Base-by-base conservation (phyloP, 331 rosid genomes). In the Rhamnella rubrinervis region DNA sequence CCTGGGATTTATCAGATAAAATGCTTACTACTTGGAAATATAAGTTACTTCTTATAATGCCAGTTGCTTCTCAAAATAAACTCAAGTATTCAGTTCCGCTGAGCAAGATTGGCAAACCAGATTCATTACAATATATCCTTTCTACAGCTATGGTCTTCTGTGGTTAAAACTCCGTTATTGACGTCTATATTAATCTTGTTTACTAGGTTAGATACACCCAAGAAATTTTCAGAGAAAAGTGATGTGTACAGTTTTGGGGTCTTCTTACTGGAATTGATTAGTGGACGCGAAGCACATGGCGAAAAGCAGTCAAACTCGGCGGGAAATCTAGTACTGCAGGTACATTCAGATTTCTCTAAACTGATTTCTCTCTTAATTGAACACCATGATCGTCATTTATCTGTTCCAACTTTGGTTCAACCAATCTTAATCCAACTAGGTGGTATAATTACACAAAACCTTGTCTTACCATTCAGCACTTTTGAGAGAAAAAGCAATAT, bases 191-290 rank as follows among this genome's bases (percentile, higher is more conserved):
- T 64, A n/a, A 55, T 55, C 58, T 31, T 61, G 67, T 28, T 65
- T 50, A 47, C 10, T 57, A 11, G 96, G 89, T 83, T 87, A 71
- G 87, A 79, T 64, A 66, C 56, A 59, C 71, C 79, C 39, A 74
- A 73, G 75, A 77, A 63, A 14, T 82, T 59, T 55, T 75, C 87
- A 15, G 88, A 83, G 78, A 78, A 78, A 62, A 82, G 86, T 74
- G 92, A 89, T 69, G 89, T 89, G 65, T 85, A 87, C 79, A 87
- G 89, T 57, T 87, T 83, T 12, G 96, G 96, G 68, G 87, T 87
- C 60, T 89, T 89, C 83, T 77, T 89, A 63, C 73, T 87, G 18
- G 96, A 89, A 79, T 73, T 89, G 77, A 75, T 87, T 46, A 79
- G 89, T 64, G 96, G 96, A 25, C 77, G 86, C 56, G 85, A 81